Evolutionary conservation across 2,329 filamentous ascomycete genomes (phyloP).

Genomic region (Xylariales sp.): DNA sequence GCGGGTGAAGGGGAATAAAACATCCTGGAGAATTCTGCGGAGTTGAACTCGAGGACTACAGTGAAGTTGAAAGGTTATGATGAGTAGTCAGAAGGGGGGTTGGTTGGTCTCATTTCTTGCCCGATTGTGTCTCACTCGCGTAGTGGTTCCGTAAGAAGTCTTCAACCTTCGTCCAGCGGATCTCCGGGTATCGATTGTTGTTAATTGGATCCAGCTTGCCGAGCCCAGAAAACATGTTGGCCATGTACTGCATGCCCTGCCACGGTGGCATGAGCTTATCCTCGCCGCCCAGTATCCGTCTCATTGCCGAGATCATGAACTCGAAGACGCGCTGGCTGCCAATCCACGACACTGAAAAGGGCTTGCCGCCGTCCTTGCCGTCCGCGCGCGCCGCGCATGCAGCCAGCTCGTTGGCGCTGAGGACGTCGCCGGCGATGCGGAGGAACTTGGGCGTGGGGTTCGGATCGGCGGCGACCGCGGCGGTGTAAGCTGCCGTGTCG

Average conservation of each 20-base stretch:
- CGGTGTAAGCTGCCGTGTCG: slow-evolving; percentile 13
- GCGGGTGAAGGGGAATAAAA: too few species aligned
- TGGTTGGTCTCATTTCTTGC: too few species aligned
- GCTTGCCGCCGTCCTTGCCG: too few species aligned
- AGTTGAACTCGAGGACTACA: too few species aligned
- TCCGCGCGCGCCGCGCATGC: slow-evolving; percentile 3
- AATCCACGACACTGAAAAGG: slow-evolving; percentile 6
- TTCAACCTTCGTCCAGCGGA: slow-evolving; percentile 12
- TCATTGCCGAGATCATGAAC: slow-evolving; percentile 7
- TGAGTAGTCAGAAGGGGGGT: too few species aligned
- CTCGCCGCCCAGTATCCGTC: slow-evolving; percentile 9
- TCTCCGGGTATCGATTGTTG: slow-evolving; percentile 12
- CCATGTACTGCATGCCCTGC: slow-evolving; percentile 15
- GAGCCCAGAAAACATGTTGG: slow-evolving; percentile 12
- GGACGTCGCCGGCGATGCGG: slow-evolving; percentile 13
- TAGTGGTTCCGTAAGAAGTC: slow-evolving; percentile 3
- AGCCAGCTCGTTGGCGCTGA: slow-evolving; percentile 10
- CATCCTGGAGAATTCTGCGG: too few species aligned
- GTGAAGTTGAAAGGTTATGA: too few species aligned
- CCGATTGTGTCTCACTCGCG: too few species aligned
- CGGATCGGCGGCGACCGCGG: slow-evolving; percentile 12
- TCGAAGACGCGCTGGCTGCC: slow-evolving; percentile 11
- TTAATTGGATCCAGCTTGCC: slow-evolving; percentile 12
- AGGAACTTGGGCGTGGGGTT: slow-evolving; percentile 11
- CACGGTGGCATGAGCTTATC: slow-evolving; percentile 11